Percentiles rank a stretch among this genome's conserved stretches.
Conservation (phyloP, 495 filamentous ascomycete species). For the Amniculicola lignicola region DNA sequence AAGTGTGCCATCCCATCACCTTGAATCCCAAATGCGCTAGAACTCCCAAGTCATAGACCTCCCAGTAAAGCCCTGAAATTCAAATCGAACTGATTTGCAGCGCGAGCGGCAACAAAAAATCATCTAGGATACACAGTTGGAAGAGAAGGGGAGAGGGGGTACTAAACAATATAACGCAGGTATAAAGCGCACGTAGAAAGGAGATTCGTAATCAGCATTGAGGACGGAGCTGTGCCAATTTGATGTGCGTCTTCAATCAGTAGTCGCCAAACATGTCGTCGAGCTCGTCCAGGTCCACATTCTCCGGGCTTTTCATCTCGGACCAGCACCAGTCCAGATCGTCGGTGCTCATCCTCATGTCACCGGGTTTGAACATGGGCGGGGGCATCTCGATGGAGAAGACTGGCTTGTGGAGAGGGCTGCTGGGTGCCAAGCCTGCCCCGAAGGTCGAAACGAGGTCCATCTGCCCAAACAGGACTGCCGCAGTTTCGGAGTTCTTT, state of each 20-base stretch:
- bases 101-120: conserved; percentile 19
- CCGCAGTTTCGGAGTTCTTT: conserved; percentile 42
- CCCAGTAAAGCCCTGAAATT: conserved; percentile 10
- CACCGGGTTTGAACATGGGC: conserved; percentile 13
- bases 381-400: conserved; percentile 20
- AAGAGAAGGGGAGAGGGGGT: conserved; percentile 18
- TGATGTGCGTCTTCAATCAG: conserved; percentile 4
- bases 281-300: conserved; percentile 85
- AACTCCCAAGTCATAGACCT: neutral
- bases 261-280: conserved; percentile 77
- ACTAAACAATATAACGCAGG: conserved; percentile 10
- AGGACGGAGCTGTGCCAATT: conserved; percentile 16
- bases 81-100: conserved; percentile 9
- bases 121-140: conserved; percentile 26
- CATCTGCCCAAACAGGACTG: conserved; percentile 40
- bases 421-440: conserved; percentile 33
- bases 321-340: conserved; percentile 24
- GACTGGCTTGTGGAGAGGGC: conserved; percentile 37
- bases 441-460: conserved; percentile 28
- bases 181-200: neutral
- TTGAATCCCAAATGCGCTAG: conserved; percentile 10
- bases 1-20: neutral
- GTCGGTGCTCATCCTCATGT: conserved; percentile 16
- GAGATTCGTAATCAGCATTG: conserved; percentile 20
- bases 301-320: conserved; percentile 81